Evolutionary conservation across 2,329 filamentous ascomycete genomes (phyloP), one percentile per base, ranked within the genome.

Genomic region (Elsinoe fawcettii): DNA sequence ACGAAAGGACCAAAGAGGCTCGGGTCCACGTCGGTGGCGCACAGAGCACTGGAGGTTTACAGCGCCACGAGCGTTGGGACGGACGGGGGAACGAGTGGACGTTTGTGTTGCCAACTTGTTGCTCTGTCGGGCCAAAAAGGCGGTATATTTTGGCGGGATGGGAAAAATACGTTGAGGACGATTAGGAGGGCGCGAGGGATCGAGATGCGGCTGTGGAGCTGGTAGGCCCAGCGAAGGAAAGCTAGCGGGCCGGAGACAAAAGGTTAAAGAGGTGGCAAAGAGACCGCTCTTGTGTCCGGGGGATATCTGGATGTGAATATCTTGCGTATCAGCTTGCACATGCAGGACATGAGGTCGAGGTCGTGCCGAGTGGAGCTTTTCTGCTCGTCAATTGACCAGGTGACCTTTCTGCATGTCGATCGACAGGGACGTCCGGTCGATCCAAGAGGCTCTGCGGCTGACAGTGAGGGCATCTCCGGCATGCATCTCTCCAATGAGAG

Each of bases 1-100:
- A 41, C 2, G n/a, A n/a, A 16, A 16, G 12, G 2, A 12, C 11
- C 22, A 18, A 16, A 43, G 22, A 25, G 51, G 34, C 20, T 14
- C 44, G 30, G 54, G 37, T 18, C 27, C 30, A 49, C 54, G 54
- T 56, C 37, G 54, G 41, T 49, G 54, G 54, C 54, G 54, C 44
- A 12, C 34, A n/a, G 14, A 47, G 34, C 41, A 23, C 37, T 43
- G 39, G 25, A 32, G 18, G 27, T 14, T n/a, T 27, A 16, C 30
- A 27, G 25, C 36, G 53, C 53, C 53, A 32, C 37, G 25, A 55
- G 53, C 54, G 54, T 56, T 56, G 54, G 54, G 54, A 39, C 32
- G 41, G 20, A 30, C n/a, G 39, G 41, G 16, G 41, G 14, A 36
- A 20, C n/a, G 20, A 37, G 14, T 34, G 18, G 53, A 55, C 53